Evolutionary conservation across 2,329 filamentous ascomycete genomes (phyloP).

Genomic region (Aureobasidium namibiae): DNA sequence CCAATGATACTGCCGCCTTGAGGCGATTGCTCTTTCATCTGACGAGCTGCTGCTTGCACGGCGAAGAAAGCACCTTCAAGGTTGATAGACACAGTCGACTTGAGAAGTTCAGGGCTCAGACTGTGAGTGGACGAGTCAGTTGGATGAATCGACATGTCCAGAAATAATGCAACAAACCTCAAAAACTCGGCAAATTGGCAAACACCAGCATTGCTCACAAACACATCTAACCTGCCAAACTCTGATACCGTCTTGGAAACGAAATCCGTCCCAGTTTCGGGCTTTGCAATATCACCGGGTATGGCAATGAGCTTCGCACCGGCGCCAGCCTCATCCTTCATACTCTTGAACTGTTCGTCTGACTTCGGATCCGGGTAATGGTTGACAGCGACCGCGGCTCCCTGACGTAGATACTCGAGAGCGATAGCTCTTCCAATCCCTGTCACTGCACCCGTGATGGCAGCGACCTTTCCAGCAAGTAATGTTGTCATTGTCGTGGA

Average conservation of each 20-base stretch:
- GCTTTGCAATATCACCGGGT: conserved; percentile 67
- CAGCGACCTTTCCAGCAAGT: conserved; percentile 23
- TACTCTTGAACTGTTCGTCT: conserved; percentile 38
- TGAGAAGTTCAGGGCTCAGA: conserved; percentile 61
- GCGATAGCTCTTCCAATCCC: conserved; percentile 74
- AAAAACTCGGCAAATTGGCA: conserved; percentile 86
- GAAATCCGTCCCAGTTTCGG: conserved; percentile 60
- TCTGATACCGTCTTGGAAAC: conserved; percentile 56
- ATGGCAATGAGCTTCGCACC: conserved; percentile 52
- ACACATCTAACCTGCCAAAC: conserved; percentile 53
- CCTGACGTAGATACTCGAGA: conserved; percentile 68
- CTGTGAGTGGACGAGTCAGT: conserved; percentile 27
- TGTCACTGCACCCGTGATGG: conserved; percentile 25
- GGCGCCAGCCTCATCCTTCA: conserved; percentile 34
- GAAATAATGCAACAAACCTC: conserved; percentile 36
- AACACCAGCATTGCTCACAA: conserved; percentile 82
- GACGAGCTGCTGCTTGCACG: conserved; percentile 73
- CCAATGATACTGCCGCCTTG: conserved; percentile 73
- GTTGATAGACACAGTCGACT: conserved; percentile 68
- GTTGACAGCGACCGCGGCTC: conserved; percentile 72
- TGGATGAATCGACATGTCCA: background rate
- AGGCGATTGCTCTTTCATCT: conserved; percentile 58
- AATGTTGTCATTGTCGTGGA: conserved; percentile 1
- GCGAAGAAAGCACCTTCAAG: conserved; percentile 83
- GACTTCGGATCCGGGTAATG: conserved; percentile 56